phyloP scores from a whole-genome alignment of 345 rosid genomes.

The Garcia nutans region DNA sequence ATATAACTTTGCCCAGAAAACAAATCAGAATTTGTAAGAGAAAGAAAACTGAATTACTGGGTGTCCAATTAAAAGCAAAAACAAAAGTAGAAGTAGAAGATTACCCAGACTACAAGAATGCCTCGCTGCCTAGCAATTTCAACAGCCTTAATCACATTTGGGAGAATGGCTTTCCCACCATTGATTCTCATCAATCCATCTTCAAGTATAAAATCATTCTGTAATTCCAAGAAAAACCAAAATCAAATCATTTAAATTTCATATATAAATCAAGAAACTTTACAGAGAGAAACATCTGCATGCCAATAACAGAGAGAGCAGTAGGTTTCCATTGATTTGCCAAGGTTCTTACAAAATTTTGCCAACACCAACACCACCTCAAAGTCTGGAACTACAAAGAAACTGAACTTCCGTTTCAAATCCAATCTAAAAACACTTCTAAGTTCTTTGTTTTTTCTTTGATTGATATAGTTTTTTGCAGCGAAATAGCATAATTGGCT shows the following conservation, averaged over 20 bases:
- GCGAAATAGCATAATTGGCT: no score
- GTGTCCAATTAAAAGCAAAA: background rate
- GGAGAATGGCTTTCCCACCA: slow-evolving; percentile 69
- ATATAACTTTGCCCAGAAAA: slow-evolving; percentile 8
- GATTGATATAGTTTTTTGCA: no score
- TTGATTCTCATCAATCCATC: slow-evolving; percentile 46
- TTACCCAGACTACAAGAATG: slow-evolving; percentile 79
- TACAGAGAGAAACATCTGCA: slow-evolving; percentile 61
- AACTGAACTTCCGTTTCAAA: background rate
- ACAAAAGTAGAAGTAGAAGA: background rate
- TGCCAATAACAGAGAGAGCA: slow-evolving; percentile 86
- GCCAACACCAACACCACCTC: background rate
- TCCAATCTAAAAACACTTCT: background rate
- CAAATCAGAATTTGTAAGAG: slow-evolving; percentile 4
- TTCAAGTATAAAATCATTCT: slow-evolving; percentile 72
- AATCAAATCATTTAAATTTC: background rate
- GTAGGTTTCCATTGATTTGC: slow-evolving; percentile 57
- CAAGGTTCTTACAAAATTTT: slow-evolving; percentile 15
- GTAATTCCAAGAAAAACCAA: slow-evolving; percentile 11
- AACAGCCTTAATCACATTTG: slow-evolving; percentile 63
- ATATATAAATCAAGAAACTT: background rate
- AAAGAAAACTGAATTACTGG: background rate
- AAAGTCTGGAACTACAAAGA: background rate
- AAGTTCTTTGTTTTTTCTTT: no score
- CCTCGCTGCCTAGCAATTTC: slow-evolving; percentile 73